phyloP scores from a whole-genome alignment of 306 rosid genomes.

The Neltuma alba region DNA sequence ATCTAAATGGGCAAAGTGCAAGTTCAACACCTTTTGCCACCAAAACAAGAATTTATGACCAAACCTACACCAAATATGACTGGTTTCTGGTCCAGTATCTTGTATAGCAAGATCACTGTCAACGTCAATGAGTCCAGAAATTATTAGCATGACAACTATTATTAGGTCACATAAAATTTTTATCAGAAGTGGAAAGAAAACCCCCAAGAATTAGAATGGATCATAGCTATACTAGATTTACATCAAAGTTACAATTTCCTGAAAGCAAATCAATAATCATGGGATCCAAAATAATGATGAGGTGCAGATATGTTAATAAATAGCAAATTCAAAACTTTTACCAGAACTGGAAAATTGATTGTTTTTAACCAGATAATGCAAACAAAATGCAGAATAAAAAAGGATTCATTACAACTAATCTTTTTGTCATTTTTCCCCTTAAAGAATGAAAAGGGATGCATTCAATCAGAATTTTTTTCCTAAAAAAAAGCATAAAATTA shows the following conservation, averaged over 20 bases:
- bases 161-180: not conserved
- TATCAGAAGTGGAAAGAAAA: not conserved
- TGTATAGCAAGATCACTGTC: not conserved
- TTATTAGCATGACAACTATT: not conserved
- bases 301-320: not conserved
- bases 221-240: not conserved
- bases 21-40: not conserved
- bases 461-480: too few species aligned
- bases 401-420: not conserved
- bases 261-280: constrained; percentile 4
- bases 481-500: too few species aligned
- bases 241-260: constrained; percentile 15
- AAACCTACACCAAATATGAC: not conserved
- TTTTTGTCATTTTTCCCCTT: not conserved
- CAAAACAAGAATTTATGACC: not conserved
- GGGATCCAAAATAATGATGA: constrained; percentile 15
- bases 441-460: constrained; percentile 26
- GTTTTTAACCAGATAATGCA: not conserved
- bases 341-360: constrained; percentile 14
- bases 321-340: not conserved
- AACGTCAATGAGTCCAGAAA: not conserved
- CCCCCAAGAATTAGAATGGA: not conserved
- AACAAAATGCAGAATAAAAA: not conserved
- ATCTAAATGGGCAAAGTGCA: not conserved
- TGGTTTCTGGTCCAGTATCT: not conserved